Evolutionary conservation across 768 basidiomycete species (phyloP), one percentile per base, ranked within the genome.

Genomic region (Rhodocollybia butyracea): DNA sequence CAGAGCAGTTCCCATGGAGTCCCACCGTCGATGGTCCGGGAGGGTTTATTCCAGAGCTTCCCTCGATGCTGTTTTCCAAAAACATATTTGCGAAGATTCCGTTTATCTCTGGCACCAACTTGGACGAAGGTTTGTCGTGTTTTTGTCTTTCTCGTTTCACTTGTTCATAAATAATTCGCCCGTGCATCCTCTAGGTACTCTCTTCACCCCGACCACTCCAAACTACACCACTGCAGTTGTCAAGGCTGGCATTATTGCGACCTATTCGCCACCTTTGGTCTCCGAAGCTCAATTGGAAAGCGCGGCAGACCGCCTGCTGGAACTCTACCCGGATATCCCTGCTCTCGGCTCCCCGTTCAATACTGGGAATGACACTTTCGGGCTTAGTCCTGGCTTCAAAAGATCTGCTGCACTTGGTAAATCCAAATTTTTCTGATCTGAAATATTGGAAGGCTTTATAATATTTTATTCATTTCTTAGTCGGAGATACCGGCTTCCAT

Each of bases 291-390:
- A 50, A 1, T 58, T 72, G 11, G 41, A 58, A 1, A 46, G 26
- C 12, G 59, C 64, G 1, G 54, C 66, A 7, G 51, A 65, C 3
- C 55, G 54, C 4, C 32, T 78, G 8, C 29, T 77, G 3, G 38
- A 72, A 21, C 62, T 77, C 2, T 80, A 81, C 62, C 78, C 77
- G 0, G 59, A 77, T 39, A 56, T 68, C 27, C 74, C 79, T 11
- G 64, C 74, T 6, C 59, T 70, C 21, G 78, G 77, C 1, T 75
- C 75, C 0, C 79, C 79, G 0, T 80, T 70, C 57, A 66, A 68
- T 27, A 80, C 78, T 0, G 76, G 76, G 5, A 72, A 74, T 47
- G 56, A 76, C 19, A 76, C 76, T 0, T 79, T 79, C 56, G 77
- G 77, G 1, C 64, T 75, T 12, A 66, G 66, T n/a, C 52, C 62